Conservation (phyloP, 306 rosid genomes). For the Alnus rubra region DNA sequence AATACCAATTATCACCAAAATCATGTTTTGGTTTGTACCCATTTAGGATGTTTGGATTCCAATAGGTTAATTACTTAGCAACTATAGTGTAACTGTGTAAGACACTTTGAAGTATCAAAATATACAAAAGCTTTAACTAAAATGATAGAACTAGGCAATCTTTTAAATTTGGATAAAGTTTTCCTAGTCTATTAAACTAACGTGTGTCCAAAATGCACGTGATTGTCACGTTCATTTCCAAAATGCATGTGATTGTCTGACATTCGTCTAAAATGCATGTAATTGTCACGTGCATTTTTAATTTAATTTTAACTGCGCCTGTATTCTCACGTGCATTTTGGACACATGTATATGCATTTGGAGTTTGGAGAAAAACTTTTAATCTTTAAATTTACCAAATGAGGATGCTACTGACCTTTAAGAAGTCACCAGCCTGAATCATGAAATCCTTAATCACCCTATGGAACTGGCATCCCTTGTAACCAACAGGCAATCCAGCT, state of each 20-base stretch:
- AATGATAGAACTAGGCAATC: background rate
- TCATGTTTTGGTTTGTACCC: background rate
- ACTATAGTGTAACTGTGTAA: background rate
- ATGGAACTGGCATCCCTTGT: constrained; percentile 93
- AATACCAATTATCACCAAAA: no score
- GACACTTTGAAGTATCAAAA: background rate
- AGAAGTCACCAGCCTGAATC: constrained; percentile 95
- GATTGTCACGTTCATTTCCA: no score
- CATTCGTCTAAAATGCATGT: no score
- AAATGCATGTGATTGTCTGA: no score
- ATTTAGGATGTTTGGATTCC: background rate
- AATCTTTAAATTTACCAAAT: background rate
- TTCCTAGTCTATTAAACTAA: no score
- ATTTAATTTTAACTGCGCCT: no score
- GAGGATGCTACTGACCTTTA: constrained; percentile 54
- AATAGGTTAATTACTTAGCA: background rate
- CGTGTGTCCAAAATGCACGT: no score
- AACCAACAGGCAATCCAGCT: constrained; percentile 93
- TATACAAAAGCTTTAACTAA: background rate
- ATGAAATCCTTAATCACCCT: constrained; percentile 97
- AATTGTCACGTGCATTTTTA: no score
- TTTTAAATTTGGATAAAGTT: background rate
- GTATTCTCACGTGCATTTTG: no score
- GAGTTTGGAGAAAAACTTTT: no score
- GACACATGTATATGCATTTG: no score